These are phyloP conservation scores for Malbranchea zuffiana DNA, from an alignment of 2,329 filamentous ascomycete genomes.

Conservation along the genomic window DNA sequence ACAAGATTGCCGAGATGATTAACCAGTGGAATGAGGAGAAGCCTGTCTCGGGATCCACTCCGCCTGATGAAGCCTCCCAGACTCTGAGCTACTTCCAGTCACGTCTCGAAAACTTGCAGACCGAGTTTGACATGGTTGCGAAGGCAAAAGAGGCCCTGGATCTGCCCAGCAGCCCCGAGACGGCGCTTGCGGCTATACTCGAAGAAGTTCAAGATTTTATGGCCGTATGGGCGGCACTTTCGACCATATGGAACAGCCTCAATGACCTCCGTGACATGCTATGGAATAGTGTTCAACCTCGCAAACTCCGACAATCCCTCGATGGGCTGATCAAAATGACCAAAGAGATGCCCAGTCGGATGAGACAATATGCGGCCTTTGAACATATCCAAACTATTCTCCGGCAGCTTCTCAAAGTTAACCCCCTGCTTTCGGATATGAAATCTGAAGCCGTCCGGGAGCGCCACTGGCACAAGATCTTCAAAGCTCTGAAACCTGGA, in stretches of 20 bases:
- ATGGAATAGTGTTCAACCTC: constrained; percentile 91
- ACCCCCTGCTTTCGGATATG: constrained; percentile 73
- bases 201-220: constrained; percentile 98
- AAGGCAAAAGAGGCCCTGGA: constrained; percentile 96
- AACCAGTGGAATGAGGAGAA: constrained; percentile 92
- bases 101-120: constrained; percentile 72
- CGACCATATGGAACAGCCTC: constrained; percentile 91
- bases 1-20: constrained; percentile 77
- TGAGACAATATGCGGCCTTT: constrained; percentile 99
- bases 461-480: constrained; percentile 95
- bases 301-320: constrained; percentile 80
- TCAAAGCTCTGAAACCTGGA: constrained; percentile 84
- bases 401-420: constrained; percentile 81
- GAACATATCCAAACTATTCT: constrained; percentile 93
- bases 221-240: constrained; percentile 91
- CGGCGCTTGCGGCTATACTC: constrained; percentile 70
- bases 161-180: constrained; percentile 67
- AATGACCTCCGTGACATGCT: constrained; percentile 85
- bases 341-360: constrained; percentile 96
- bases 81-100: constrained; percentile 74
- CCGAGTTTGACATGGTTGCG: constrained; percentile 83
- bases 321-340: constrained; percentile 94
- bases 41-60: constrained; percentile 87
- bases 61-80: constrained; percentile 74
- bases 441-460: constrained; percentile 96